phyloP scores from a whole-genome alignment of 768 basidiomycete species.

The Leucosporidium creatinivorum region DNA sequence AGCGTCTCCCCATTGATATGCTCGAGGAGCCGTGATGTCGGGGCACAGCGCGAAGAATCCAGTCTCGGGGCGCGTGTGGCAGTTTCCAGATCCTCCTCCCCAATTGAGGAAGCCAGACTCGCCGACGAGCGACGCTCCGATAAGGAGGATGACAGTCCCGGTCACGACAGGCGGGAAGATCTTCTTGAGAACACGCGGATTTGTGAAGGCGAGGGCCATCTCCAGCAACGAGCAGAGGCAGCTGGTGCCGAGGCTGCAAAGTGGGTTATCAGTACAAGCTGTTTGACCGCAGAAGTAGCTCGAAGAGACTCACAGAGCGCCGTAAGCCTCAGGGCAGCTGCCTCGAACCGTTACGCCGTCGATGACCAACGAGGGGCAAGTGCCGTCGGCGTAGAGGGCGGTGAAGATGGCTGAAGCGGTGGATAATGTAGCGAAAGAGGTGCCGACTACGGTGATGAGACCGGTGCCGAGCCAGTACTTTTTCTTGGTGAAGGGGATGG shows the following conservation, averaged over 20 bases:
- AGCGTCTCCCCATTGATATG: slow-evolving; percentile 62
- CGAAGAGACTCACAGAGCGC: slow-evolving; percentile 47
- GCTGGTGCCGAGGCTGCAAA: slow-evolving; percentile 48
- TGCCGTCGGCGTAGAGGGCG: slow-evolving; percentile 54
- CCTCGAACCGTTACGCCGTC: slow-evolving; percentile 57
- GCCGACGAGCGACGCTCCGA: slow-evolving; percentile 70
- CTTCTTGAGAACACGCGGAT: slow-evolving; percentile 49
- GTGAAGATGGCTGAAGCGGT: slow-evolving; percentile 39
- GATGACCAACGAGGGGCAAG: slow-evolving; percentile 55
- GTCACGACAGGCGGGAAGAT: slow-evolving; percentile 78
- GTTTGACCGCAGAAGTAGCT: no score
- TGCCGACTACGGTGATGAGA: slow-evolving; percentile 62
- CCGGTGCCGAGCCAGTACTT: slow-evolving; percentile 17
- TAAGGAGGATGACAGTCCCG: slow-evolving; percentile 68
- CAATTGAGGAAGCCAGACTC: slow-evolving; percentile 68
- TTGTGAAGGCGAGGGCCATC: slow-evolving; percentile 34
- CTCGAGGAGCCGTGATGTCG: slow-evolving; percentile 35
- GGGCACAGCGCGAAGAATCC: slow-evolving; percentile 70
- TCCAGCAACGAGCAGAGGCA: not conserved
- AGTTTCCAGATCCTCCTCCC: slow-evolving; percentile 75
- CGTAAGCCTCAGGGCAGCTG: slow-evolving; percentile 69
- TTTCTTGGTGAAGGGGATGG: slow-evolving; percentile 17
- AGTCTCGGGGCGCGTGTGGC: slow-evolving; percentile 53
- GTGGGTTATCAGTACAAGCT: no score
- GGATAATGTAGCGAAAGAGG: not conserved